These are phyloP conservation scores for Lyophyllum atratum DNA, from an alignment of 768 basidiomycete genomes.

Conservation along the genomic window DNA sequence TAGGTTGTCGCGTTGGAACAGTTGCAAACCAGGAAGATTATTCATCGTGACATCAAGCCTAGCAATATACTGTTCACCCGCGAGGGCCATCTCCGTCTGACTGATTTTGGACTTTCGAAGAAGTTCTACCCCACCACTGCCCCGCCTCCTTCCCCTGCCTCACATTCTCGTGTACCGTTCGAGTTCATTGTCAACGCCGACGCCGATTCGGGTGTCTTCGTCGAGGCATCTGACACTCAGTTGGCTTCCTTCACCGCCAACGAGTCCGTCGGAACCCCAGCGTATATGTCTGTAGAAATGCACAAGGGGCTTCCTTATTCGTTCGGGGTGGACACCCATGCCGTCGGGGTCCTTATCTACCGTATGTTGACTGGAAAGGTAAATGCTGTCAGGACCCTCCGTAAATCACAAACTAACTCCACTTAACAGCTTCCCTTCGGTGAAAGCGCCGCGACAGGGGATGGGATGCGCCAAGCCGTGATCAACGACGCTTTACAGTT, in stretches of 20 bases:
- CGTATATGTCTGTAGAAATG: constrained; percentile 7
- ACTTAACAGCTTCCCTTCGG: constrained; percentile 15
- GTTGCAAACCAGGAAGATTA: neutral
- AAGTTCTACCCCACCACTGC: neutral
- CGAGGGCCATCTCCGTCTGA: constrained; percentile 11
- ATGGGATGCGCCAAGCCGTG: neutral
- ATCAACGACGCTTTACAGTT: constrained; percentile 4
- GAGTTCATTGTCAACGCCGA: neutral
- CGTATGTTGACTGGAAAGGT: constrained; percentile 8
- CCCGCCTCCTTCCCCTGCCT: neutral
- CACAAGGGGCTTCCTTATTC: constrained; percentile 7
- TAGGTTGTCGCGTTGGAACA: constrained; percentile 42
- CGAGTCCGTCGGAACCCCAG: constrained; percentile 11
- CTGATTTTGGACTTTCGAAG: constrained; percentile 11
- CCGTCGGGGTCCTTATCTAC: constrained; percentile 11
- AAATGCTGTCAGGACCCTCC: neutral
- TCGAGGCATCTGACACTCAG: neutral
- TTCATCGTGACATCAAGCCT: constrained; percentile 17
- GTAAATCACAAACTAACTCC: neutral
- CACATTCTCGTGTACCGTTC: neutral
- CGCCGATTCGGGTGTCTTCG: constrained; percentile 1
- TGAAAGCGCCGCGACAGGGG: neutral
- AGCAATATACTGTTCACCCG: constrained; percentile 7
- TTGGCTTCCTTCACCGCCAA: neutral
- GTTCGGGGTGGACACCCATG: constrained; percentile 11